These are phyloP conservation scores for Moesziomyces globuligerus DNA, from an alignment of 1,284 basidiomycete genomes.

Conservation along the genomic window DNA sequence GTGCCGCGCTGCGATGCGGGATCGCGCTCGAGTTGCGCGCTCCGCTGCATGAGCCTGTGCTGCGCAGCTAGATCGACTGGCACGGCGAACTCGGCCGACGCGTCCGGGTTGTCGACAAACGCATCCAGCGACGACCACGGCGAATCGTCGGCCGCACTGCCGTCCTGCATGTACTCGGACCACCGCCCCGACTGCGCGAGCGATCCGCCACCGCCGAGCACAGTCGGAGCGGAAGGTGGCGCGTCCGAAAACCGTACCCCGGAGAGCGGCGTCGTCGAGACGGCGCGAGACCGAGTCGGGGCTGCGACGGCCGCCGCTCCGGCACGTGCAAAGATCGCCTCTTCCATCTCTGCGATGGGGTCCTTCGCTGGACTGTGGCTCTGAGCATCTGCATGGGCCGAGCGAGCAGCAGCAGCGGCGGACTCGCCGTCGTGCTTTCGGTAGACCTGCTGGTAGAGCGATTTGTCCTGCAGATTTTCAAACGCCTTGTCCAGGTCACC, in stretches of 20 bases:
- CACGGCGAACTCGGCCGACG: slow-evolving; percentile 35
- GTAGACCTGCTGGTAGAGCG: slow-evolving; percentile 40
- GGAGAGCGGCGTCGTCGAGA: slow-evolving; percentile 2
- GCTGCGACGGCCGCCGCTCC: slow-evolving; percentile 32
- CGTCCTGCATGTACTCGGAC: slow-evolving; percentile 51
- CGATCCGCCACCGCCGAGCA: neutral
- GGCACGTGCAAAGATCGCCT: slow-evolving; percentile 48
- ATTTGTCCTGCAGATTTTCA: slow-evolving; percentile 36
- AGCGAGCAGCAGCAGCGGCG: neutral
- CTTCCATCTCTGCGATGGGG: slow-evolving; percentile 44
- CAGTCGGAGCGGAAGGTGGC: slow-evolving; percentile 13
- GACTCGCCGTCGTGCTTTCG: slow-evolving; percentile 5
- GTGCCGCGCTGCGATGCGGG: neutral
- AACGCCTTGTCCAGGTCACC: slow-evolving; percentile 49
- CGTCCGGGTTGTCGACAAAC: slow-evolving; percentile 47
- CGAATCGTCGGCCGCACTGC: slow-evolving; percentile 37
- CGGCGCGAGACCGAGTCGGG: neutral
- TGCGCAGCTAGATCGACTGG: slow-evolving; percentile 22
- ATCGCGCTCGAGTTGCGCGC: slow-evolving; percentile 6
- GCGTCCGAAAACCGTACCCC: slow-evolving; percentile 24
- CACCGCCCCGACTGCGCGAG: slow-evolving; percentile 12
- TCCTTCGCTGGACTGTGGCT: neutral
- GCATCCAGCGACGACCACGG: slow-evolving; percentile 58
- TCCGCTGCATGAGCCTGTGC: slow-evolving; percentile 18
- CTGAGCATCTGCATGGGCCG: neutral